Evolutionary conservation across 139 green algal species (phyloP).

Genomic region (Mesostigma viride): DNA sequence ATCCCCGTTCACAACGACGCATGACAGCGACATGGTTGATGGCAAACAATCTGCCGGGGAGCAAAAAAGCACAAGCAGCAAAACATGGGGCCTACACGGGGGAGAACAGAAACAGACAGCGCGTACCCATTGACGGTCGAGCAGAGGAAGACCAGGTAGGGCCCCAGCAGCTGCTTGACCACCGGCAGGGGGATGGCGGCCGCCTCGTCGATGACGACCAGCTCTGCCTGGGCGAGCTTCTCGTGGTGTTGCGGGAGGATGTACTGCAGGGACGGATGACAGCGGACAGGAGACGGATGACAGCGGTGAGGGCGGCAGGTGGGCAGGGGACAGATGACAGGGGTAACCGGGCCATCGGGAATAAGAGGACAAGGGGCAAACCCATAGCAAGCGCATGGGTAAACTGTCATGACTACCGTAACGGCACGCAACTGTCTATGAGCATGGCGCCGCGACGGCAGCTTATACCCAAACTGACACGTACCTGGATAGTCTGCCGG

Average conservation of each 20-base stretch:
- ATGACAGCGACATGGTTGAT: too few species aligned
- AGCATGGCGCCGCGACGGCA: too few species aligned
- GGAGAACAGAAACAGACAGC: too few species aligned
- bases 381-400: too few species aligned
- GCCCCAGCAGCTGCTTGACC: constrained; percentile 84
- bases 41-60: too few species aligned
- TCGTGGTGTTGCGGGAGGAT: constrained; percentile 84
- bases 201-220: constrained; percentile 96
- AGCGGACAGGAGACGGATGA: neutral
- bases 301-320: neutral
- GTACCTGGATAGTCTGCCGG: constrained; percentile 78
- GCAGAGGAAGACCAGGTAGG: constrained; percentile 96
- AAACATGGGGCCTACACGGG: too few species aligned
- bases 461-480: neutral
- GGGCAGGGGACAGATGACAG: neutral
- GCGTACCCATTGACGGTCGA: constrained; percentile 75
- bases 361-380: too few species aligned
- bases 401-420: too few species aligned
- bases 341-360: too few species aligned
- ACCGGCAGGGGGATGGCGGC: constrained; percentile 88
- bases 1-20: too few species aligned
- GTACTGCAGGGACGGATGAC: constrained; percentile 42
- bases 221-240: constrained; percentile 77
- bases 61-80: too few species aligned
- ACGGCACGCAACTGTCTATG: too few species aligned